These are phyloP conservation scores for Penicillium verrucosum DNA, from an alignment of 2,329 filamentous ascomycete genomes.

Conservation along the genomic window DNA sequence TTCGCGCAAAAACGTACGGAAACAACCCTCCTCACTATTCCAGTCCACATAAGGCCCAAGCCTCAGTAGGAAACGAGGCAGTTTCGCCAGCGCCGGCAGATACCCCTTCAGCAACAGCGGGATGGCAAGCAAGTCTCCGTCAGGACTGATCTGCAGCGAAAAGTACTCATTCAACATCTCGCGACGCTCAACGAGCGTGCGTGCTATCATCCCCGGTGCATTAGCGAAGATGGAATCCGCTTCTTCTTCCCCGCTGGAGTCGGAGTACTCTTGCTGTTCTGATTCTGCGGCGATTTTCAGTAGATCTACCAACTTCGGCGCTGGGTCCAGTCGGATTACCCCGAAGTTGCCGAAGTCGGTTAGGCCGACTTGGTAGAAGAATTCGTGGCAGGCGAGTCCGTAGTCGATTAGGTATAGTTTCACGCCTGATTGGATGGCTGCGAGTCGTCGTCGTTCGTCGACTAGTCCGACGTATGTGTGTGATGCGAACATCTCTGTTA, in stretches of 20 bases:
- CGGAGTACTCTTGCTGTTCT: conserved; percentile 54
- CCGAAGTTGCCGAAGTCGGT: conserved; percentile 97
- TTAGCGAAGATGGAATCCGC: conserved; percentile 58
- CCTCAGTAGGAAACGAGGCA: conserved; percentile 82
- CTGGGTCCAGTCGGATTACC: conserved; percentile 71
- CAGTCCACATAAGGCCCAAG: conserved; percentile 88
- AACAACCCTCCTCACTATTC: conserved; percentile 79
- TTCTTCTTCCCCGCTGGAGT: conserved; percentile 22
- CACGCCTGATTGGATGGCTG: conserved; percentile 88
- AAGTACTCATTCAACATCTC: conserved; percentile 96
- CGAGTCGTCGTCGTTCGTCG: conserved; percentile 79
- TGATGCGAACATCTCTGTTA: conserved; percentile 81
- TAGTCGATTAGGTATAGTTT: conserved; percentile 94
- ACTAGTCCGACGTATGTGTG: conserved; percentile 94
- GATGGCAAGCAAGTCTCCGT: conserved; percentile 73
- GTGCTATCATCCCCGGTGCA: conserved; percentile 63
- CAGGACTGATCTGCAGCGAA: conserved; percentile 72
- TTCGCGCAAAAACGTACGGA: conserved; percentile 79
- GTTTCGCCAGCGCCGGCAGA: conserved; percentile 76
- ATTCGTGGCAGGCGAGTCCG: conserved; percentile 78
- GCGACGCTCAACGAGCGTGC: conserved; percentile 68
- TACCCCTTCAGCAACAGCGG: conserved; percentile 89
- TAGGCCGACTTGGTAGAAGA: conserved; percentile 91
- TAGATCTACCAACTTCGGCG: conserved; percentile 67
- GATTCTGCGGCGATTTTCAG: conserved; percentile 69